A percentile compares a stretch with the other conserved stretches of the same genome.
phyloP scores from a whole-genome alignment of 352 stramenopile genomes.

The Phytopythium aichiense region DNA sequence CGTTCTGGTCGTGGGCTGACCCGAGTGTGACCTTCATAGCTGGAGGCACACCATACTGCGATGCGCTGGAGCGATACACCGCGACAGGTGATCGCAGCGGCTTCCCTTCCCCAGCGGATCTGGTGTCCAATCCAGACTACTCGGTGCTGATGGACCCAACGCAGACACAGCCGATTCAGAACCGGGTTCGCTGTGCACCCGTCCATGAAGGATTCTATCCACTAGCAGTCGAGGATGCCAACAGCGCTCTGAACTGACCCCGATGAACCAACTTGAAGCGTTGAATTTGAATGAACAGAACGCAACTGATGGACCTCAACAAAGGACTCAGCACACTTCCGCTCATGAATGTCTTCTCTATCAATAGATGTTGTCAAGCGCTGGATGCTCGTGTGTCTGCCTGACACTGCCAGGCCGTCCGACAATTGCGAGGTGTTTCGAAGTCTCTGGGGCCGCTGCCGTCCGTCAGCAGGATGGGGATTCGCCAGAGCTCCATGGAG shows the following conservation, averaged over 20 bases:
- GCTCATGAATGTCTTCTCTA: background rate
- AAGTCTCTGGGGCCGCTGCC: too few relatives aligned
- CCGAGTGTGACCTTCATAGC: background rate
- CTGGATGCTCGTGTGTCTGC: background rate
- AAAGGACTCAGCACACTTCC: background rate
- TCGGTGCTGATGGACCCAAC: slow-evolving; percentile 2
- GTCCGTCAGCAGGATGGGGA: background rate
- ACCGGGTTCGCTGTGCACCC: background rate
- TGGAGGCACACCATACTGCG: background rate
- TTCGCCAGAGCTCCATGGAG: background rate
- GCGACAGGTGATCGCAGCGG: background rate
- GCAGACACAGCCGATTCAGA: background rate
- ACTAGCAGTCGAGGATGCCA: background rate
- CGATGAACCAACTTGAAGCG: background rate
- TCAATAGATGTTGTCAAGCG: background rate
- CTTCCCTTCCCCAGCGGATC: background rate
- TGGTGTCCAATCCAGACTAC: background rate
- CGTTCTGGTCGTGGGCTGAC: slow-evolving; percentile 19
- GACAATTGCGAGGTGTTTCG: too few relatives aligned
- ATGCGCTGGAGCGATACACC: background rate
- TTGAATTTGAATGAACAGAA: background rate
- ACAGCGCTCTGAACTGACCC: background rate
- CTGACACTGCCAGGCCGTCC: background rate
- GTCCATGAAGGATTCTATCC: background rate
- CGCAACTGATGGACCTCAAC: too few relatives aligned